phyloP scores from a whole-genome alignment of 169 alveolate genomes.

The Eimeria zaria region DNA sequence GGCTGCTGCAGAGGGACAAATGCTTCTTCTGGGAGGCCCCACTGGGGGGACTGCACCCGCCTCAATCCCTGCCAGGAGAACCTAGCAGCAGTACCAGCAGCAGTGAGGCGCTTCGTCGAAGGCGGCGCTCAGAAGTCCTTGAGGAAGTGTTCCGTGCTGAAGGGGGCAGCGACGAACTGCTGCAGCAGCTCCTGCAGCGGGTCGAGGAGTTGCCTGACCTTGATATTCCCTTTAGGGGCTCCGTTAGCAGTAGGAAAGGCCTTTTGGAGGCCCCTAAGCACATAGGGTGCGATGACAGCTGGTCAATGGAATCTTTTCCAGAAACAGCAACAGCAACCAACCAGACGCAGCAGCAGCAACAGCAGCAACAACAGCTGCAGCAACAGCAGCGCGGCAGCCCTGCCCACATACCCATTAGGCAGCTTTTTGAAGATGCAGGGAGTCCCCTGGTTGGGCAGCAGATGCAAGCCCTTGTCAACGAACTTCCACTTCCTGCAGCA shows the following conservation, averaged over 20 bases:
- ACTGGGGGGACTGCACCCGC: neutral
- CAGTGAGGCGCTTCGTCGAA: constrained; percentile 16
- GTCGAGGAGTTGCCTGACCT: constrained; percentile 39
- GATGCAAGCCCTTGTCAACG: neutral
- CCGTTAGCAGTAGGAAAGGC: neutral
- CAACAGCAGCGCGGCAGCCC: neutral
- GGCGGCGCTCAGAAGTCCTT: neutral
- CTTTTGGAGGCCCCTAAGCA: neutral
- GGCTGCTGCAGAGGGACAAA: constrained; percentile 5
- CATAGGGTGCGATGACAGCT: neutral
- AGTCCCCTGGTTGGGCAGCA: neutral
- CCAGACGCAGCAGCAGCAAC: constrained; percentile 11
- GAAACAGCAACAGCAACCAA: neutral
- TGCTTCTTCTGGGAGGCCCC: constrained; percentile 72
- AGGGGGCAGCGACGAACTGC: constrained; percentile 36
- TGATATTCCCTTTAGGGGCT: constrained; percentile 12
- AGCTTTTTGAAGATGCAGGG: neutral
- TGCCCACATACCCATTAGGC: neutral
- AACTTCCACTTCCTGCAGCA: neutral
- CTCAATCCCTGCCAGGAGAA: neutral
- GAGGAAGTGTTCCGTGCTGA: constrained; percentile 36
- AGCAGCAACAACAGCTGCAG: constrained; percentile 8
- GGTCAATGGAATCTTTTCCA: neutral
- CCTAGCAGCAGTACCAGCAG: constrained; percentile 52
- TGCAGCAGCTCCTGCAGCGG: constrained; percentile 65